Conservation (phyloP, 1,284 basidiomycete species). For the Cystobasidiaceae sp. region DNA sequence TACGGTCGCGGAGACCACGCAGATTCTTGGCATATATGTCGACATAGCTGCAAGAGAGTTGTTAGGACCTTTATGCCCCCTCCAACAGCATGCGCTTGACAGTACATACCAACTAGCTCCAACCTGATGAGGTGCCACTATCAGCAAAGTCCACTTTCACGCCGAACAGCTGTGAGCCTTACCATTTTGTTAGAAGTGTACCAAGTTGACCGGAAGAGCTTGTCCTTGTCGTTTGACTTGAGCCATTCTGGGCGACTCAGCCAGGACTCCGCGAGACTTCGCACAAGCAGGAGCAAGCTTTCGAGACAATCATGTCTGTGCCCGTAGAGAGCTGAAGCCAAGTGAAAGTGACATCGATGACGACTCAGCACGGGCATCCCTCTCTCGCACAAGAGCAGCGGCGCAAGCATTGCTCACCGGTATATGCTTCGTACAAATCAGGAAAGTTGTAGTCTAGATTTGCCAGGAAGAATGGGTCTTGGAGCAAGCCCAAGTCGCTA, state of each 20-base stretch:
- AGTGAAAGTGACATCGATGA: neutral
- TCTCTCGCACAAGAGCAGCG: neutral
- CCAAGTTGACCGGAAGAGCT: constrained; percentile 15
- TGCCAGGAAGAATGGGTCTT: constrained; percentile 30
- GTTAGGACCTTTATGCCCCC: neutral
- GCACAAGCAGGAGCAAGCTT: constrained; percentile 13
- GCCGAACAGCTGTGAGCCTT: neutral
- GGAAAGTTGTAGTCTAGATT: constrained; percentile 27
- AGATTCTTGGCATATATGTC: constrained; percentile 34
- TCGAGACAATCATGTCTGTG: constrained; percentile 27
- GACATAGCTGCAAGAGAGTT: constrained; percentile 22
- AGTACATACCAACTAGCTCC: constrained; percentile 21
- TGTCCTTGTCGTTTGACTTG: constrained; percentile 9
- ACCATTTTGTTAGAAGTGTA: constrained; percentile 27
- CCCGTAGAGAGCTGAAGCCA: constrained; percentile 9
- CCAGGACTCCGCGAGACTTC: constrained; percentile 11
- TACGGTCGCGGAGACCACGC: constrained; percentile 21
- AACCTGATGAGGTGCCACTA: neutral
- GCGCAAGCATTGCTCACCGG: neutral
- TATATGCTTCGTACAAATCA: constrained; percentile 6
- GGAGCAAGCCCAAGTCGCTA: constrained; percentile 2
- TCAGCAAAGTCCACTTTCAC: neutral
- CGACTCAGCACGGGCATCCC: neutral
- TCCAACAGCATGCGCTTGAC: neutral
- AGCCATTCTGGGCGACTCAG: constrained; percentile 1